Evolutionary conservation across 2,329 filamentous ascomycete species (phyloP).

Genomic region (Daldinia sp.): DNA sequence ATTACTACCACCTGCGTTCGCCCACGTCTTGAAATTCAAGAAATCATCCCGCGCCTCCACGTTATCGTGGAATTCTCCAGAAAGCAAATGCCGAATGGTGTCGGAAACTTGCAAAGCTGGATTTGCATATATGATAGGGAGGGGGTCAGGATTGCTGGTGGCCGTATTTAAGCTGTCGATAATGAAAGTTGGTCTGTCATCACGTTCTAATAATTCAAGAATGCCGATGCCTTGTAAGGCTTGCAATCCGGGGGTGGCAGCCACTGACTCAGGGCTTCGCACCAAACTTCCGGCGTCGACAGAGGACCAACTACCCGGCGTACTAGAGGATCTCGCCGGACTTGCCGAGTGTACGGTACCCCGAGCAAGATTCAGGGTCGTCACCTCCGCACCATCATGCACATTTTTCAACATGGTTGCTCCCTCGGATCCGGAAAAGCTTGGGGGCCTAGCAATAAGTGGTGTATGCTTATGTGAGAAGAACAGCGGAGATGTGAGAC

Average conservation of each 20-base stretch:
- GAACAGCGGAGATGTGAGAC: slow-evolving; percentile 60
- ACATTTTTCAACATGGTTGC: slow-evolving; percentile 58
- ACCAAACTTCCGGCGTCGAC: slow-evolving; percentile 61
- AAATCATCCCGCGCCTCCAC: slow-evolving; percentile 58
- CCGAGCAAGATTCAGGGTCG: slow-evolving; percentile 63
- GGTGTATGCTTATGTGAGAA: slow-evolving; percentile 57
- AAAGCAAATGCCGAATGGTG: slow-evolving; percentile 65
- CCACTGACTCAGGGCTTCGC: slow-evolving; percentile 60
- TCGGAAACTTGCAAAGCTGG: slow-evolving; percentile 66
- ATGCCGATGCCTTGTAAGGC: slow-evolving; percentile 72
- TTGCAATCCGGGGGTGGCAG: slow-evolving; percentile 58
- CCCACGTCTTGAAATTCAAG: slow-evolving; percentile 74
- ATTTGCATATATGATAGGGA: slow-evolving; percentile 75
- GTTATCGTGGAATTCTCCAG: slow-evolving; percentile 55
- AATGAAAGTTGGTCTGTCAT: slow-evolving; percentile 79
- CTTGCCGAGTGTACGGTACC: slow-evolving; percentile 60
- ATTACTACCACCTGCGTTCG: slow-evolving; percentile 62
- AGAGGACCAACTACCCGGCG: slow-evolving; percentile 61
- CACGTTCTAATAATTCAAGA: slow-evolving; percentile 77
- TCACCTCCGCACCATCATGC: slow-evolving; percentile 59
- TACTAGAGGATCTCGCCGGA: slow-evolving; percentile 58
- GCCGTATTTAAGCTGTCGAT: slow-evolving; percentile 69
- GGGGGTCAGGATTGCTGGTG: slow-evolving; percentile 61
- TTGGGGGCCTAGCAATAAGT: slow-evolving; percentile 50
- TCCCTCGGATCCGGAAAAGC: slow-evolving; percentile 52